Conservation (phyloP, 495 filamentous ascomycete genomes). For the Parathielavia appendiculata region DNA sequence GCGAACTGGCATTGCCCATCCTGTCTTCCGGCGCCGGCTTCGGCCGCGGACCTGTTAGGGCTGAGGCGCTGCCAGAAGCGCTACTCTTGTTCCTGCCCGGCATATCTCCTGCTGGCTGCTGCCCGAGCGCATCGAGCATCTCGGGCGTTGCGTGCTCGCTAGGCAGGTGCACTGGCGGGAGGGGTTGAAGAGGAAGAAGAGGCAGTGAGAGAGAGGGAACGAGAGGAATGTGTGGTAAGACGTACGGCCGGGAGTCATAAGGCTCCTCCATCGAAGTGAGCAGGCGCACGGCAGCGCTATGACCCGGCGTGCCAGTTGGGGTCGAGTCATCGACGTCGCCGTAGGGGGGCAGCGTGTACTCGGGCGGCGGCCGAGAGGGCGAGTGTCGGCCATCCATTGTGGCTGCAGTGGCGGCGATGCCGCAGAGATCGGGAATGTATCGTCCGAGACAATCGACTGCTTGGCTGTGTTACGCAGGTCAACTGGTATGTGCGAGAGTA, state of each 20-base stretch:
- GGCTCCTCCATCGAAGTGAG: conserved; percentile 49
- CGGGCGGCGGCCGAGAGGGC: conserved; percentile 39
- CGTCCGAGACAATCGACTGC: conserved; percentile 2
- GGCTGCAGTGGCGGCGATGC: conserved; percentile 24
- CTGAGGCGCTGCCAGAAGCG: conserved; percentile 3
- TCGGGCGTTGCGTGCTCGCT: conserved; percentile 11
- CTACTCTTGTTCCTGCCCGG: neutral
- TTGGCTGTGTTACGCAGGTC: neutral
- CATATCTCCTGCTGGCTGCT: neutral
- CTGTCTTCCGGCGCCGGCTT: conserved; percentile 1
- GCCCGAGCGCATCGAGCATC: conserved; percentile 6
- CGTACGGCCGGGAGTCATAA: conserved; percentile 38
- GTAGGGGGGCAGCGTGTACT: conserved; percentile 46
- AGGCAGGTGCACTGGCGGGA: conserved; percentile 1
- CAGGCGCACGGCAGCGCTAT: conserved; percentile 44
- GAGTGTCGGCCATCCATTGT: conserved; percentile 44
- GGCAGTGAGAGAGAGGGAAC: conserved; percentile 28
- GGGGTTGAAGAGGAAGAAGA: conserved; percentile 19
- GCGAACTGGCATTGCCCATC: conserved; percentile 9
- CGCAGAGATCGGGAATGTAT: conserved; percentile 21
- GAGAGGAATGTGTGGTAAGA: conserved; percentile 29
- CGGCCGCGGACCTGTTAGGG: conserved; percentile 12
- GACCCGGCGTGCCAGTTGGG: conserved; percentile 30
- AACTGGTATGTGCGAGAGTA: neutral
- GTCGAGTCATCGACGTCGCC: conserved; percentile 44